Base-by-base conservation (phyloP, 768 basidiomycete genomes). In the Mrakia hoshinonis region DNA sequence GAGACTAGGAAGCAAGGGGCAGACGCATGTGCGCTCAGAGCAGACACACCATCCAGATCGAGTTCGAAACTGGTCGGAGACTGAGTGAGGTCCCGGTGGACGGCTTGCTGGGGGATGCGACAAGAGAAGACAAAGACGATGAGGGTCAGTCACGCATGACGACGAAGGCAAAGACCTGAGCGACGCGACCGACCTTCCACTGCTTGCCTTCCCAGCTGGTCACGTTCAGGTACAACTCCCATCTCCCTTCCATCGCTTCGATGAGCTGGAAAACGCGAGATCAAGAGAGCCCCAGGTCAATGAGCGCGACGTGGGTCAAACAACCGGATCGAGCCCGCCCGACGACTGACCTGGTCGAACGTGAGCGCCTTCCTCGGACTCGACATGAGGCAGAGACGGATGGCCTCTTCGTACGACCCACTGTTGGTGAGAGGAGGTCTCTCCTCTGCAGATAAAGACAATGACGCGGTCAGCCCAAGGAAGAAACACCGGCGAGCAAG, bases 51-150 rank as follows among this genome's bases (percentile, higher is more conserved):
- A 29, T 31, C 54, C 18, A 31, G 9, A 6, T 26, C 26, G 54
- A 55, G n/a, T 31, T 55, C 54, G 29, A 55, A 55, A 12, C 34
- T 31, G 54, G 34, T 29, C 5, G 54, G 54, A 24, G 29, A 34
- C 26, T 55, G 26, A 26, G n/a, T 55, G 54, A 55, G 54, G 54
- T 55, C 54, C 34, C 54, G 54, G 54, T 55, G 26, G 54, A 55
- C 29, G n/a, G 52, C 52, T 24, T 54, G 52, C 52, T 54, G 52
- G 24, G 52, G 24, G 24, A 2, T 26, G 52, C 24, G 24, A 29
- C 24, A 26, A 29, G 49, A 20, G 20, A 51, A 26, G n/a, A 55
- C 26, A 31, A 24, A 55, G 54, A n/a, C n/a, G n/a, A n/a, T n/a
- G 54, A 55, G 54, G 34, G 51, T 15, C 26, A 29, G 29, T 22